Conservation (phyloP, 495 filamentous ascomycete genomes). For the Apodospora peruviana region DNA sequence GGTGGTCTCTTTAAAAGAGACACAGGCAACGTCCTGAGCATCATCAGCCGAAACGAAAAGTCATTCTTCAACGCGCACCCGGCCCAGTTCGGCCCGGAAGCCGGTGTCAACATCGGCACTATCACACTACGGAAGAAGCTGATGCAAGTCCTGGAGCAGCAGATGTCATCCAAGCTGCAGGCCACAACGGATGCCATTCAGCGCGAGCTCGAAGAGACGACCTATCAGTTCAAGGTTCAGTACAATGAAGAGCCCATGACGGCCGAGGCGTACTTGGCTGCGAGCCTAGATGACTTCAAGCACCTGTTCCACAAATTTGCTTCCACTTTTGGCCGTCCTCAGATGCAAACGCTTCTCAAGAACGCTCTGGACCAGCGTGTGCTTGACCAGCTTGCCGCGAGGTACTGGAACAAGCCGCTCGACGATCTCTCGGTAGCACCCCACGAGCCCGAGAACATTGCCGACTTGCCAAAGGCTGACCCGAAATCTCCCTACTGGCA, state of each 20-base stretch:
- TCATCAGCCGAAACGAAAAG: slow-evolving; percentile 84
- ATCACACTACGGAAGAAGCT: slow-evolving; percentile 85
- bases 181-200: slow-evolving; percentile 85
- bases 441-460: slow-evolving; percentile 65
- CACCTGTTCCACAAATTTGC: slow-evolving; percentile 93
- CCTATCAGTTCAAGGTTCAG: slow-evolving; percentile 99
- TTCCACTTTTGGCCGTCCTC: slow-evolving; percentile 79
- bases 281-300: slow-evolving; percentile 93
- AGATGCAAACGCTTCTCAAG: slow-evolving; percentile 88
- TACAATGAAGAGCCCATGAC: slow-evolving; percentile 95
- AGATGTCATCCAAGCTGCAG: slow-evolving; percentile 87
- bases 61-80: slow-evolving; percentile 84
- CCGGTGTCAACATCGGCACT: slow-evolving; percentile 71
- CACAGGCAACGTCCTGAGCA: slow-evolving; percentile 70
- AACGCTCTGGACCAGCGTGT: slow-evolving; percentile 90
- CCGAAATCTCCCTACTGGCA: slow-evolving; percentile 86
- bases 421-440: slow-evolving; percentile 59
- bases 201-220: slow-evolving; percentile 93
- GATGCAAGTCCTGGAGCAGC: slow-evolving; percentile 95
- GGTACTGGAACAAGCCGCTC: slow-evolving; percentile 98
- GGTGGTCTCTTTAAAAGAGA: slow-evolving; percentile 80
- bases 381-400: slow-evolving; percentile 86
- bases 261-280: slow-evolving; percentile 92
- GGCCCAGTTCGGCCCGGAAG: slow-evolving; percentile 66
- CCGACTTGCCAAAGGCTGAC: slow-evolving; percentile 73